Evolutionary conservation across 805 yeast genomes (phyloP).

Genomic region (Lipomyces sp.): DNA sequence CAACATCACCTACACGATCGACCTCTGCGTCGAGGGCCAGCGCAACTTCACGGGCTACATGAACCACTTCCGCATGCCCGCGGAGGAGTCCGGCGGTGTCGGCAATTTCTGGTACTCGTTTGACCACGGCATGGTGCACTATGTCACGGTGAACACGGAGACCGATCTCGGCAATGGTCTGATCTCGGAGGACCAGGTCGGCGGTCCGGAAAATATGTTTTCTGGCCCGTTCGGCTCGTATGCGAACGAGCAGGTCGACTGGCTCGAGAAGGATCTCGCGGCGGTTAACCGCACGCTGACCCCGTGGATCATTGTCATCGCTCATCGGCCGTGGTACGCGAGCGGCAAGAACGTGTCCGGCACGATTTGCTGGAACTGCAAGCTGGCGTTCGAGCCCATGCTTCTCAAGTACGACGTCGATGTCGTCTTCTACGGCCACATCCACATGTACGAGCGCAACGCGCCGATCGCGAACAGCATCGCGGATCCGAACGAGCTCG

Average conservation of each 20-base stretch:
- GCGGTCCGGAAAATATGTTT: conserved; percentile 24
- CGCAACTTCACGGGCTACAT: conserved; percentile 35
- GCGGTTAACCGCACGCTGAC: conserved; percentile 34
- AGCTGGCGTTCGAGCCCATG: conserved; percentile 24
- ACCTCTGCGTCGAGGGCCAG: conserved; percentile 29
- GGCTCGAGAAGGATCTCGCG: conserved; percentile 35
- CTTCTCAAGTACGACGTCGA: conserved; percentile 25
- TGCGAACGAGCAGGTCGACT: conserved; percentile 32
- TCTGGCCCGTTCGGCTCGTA: conserved; percentile 31
- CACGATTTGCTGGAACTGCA: conserved; percentile 28
- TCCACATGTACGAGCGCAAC: conserved; percentile 27
- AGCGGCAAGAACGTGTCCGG: conserved; percentile 29
- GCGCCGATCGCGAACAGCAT: conserved; percentile 27
- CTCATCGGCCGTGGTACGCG: conserved; percentile 39
- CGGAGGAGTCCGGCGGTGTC: conserved; percentile 32
- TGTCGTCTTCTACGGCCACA: conserved; percentile 24
- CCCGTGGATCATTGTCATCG: conserved; percentile 32
- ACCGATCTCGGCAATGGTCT: conserved; percentile 31
- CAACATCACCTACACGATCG: conserved; percentile 10
- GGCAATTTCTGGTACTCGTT: conserved; percentile 39
- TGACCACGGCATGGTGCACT: conserved; percentile 38
- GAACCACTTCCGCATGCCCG: conserved; percentile 36
- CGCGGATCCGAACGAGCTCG: conserved; percentile 34
- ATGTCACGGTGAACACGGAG: conserved; percentile 35
- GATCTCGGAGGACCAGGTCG: conserved; percentile 24